Base-by-base conservation (phyloP, 2,329 filamentous ascomycete species). In the Colletotrichum melonis region DNA sequence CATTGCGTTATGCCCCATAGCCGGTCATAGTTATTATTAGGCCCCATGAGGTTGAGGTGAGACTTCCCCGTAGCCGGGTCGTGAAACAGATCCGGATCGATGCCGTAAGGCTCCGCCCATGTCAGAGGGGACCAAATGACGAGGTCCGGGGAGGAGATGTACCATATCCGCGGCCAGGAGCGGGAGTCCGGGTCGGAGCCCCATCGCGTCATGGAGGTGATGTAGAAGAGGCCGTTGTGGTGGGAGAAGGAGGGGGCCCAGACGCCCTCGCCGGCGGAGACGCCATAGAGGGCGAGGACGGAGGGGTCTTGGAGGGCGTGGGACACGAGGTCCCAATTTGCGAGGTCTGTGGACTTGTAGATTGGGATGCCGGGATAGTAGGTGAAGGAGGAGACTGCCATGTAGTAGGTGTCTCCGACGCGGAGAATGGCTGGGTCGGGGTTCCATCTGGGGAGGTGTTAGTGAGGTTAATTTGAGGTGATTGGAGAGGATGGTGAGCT, bases 351-450 rank as follows among this genome's bases (percentile, higher is more conserved):
- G 7, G 81, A 83, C 24, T 78, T 78, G 66, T 80, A 80, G 46
- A 81, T 79, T 60, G 88, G 86, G 0, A 85, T 81, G 30, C 90
- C 89, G 0, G 90, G 84, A 75, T 91, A 91, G 12, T 90, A 86
- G 77, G 91, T 90, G 62, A 74, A 63, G 32, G 65, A 65, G 8
- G 64, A 66, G 22, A 62, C 56, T 55, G 65, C 60, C 62, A 72
- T 62, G 62, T 62, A 68, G 22, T 59, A 69, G 57, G 35, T 69
- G 2, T 73, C 64, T n/a, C 52, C 55, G 1, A 73, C 60, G 12
- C 65, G 66, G 59, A 71, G 67, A 14, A 66, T 71, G 4, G 71
- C 67, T 24, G 70, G 70, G 30, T 73, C 67, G 1, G 67, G 67
- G 56, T 73, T 73, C 71, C 67, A 73, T 63, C 71, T 73, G 22